Percentiles rank a stretch among this genome's conserved stretches.
Conservation (phyloP, 441 rosid genomes). For the Hura crepitans region DNA sequence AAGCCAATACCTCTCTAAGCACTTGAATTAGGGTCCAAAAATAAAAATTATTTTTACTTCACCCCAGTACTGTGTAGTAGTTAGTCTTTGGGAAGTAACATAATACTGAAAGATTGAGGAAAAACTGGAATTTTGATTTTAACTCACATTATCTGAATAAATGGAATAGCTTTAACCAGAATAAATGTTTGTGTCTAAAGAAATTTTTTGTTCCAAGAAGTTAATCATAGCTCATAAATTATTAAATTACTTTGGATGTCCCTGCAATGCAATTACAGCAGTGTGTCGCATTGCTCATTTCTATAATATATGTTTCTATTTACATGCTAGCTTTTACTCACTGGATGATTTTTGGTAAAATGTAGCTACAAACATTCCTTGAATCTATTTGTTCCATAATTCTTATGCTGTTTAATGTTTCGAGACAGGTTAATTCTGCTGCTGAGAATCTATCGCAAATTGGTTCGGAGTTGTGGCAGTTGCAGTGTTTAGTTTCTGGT, state of each 20-base stretch:
- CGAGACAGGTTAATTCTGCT: constrained; percentile 64
- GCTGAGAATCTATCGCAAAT: constrained; percentile 55
- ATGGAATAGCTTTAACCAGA: neutral
- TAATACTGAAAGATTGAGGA: neutral
- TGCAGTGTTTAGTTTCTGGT: constrained; percentile 58
- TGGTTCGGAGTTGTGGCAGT: constrained; percentile 52
- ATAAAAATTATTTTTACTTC: neutral
- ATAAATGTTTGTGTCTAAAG: too few species aligned
- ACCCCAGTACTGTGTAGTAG: neutral
- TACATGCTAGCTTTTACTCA: neutral
- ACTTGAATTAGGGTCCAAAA: neutral
- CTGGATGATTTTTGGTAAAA: neutral
- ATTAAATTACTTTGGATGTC: neutral
- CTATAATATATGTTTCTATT: neutral
- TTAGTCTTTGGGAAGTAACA: neutral
- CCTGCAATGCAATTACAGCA: neutral
- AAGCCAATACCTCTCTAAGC: neutral
- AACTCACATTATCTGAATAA: neutral
- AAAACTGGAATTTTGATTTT: neutral
- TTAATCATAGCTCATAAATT: neutral
- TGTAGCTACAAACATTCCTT: neutral
- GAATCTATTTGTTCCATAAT: constrained; percentile 6
- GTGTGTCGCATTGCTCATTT: neutral
- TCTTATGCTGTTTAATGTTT: constrained; percentile 12
- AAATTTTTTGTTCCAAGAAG: neutral